Conservation (phyloP, 2,329 filamentous ascomycete genomes). For the Stagonosporopsis vannaccii region DNA sequence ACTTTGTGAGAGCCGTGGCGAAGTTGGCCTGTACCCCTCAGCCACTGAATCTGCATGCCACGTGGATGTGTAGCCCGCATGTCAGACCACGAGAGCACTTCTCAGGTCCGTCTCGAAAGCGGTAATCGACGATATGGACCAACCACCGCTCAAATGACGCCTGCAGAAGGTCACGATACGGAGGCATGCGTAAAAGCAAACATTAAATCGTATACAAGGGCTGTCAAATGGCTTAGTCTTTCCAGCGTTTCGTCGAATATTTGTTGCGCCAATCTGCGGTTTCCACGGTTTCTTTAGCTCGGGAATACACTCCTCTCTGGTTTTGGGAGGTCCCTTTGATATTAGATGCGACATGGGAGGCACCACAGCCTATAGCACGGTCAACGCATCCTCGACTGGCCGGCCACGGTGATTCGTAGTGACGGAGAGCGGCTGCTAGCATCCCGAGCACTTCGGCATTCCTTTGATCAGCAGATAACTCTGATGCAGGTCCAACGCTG, state of each 20-base stretch:
- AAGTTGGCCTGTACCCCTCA: conserved; percentile 7
- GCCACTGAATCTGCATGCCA: conserved; percentile 1
- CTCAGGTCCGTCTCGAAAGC: conserved; percentile 12
- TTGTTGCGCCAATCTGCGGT: conserved; percentile 28
- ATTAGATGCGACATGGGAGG: conserved; percentile 33
- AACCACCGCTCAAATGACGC: not conserved
- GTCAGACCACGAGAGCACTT: conserved; percentile 7
- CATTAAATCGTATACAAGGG: not conserved
- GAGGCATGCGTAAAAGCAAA: not conserved
- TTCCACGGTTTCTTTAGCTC: conserved; percentile 35
- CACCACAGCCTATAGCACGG: conserved; percentile 30
- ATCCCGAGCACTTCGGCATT: conserved; percentile 21
- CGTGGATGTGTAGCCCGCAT: conserved; percentile 8
- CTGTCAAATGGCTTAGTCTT: not conserved
- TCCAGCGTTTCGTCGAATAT: conserved; percentile 5
- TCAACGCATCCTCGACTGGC: conserved; percentile 24
- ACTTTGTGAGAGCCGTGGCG: not conserved
- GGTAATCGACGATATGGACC: conserved; percentile 1
- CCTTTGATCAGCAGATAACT: conserved; percentile 30
- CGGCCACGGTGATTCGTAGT: conserved; percentile 32
- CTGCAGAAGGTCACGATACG: conserved; percentile 1
- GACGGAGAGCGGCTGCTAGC: conserved; percentile 34
- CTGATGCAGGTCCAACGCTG: conserved; percentile 43
- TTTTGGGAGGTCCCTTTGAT: conserved; percentile 36
- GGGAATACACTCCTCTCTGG: conserved; percentile 23